Evolutionary conservation across 2,329 filamentous ascomycete genomes (phyloP).

Genomic region (Xylaria sp.): DNA sequence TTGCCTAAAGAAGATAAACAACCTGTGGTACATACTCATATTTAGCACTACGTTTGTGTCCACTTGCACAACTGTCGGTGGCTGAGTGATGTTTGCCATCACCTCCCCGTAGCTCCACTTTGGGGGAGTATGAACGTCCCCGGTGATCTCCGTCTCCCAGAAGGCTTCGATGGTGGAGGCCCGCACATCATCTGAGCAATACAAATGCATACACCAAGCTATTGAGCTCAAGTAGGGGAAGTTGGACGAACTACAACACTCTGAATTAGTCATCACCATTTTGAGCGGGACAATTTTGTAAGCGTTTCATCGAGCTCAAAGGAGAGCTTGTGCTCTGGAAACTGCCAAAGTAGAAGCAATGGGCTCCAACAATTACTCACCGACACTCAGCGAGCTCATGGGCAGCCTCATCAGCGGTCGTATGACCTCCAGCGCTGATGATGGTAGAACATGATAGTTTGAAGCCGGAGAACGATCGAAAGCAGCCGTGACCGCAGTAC

Average conservation of each 20-base stretch:
- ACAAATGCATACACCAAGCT: constrained; percentile 7
- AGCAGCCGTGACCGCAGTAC: constrained; percentile 6
- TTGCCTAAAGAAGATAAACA: background rate
- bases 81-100: background rate
- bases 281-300: background rate
- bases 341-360: background rate
- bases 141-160: constrained; percentile 1
- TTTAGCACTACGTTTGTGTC: background rate
- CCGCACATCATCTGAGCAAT: background rate
- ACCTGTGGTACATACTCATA: background rate
- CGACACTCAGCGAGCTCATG: background rate
- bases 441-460: background rate
- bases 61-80: background rate
- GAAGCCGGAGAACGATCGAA: constrained; percentile 2
- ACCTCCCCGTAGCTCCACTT: constrained; percentile 10
- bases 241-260: background rate
- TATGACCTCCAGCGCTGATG: background rate
- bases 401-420: background rate
- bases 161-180: background rate
- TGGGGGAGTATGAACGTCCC: background rate
- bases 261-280: background rate
- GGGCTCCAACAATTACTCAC: too few species aligned
- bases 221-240: constrained; percentile 1
- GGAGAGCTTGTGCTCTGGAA: background rate
- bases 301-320: accelerated